phyloP scores from a whole-genome alignment of 352 stramenopile species.

The Phytophthora rubi region DNA sequence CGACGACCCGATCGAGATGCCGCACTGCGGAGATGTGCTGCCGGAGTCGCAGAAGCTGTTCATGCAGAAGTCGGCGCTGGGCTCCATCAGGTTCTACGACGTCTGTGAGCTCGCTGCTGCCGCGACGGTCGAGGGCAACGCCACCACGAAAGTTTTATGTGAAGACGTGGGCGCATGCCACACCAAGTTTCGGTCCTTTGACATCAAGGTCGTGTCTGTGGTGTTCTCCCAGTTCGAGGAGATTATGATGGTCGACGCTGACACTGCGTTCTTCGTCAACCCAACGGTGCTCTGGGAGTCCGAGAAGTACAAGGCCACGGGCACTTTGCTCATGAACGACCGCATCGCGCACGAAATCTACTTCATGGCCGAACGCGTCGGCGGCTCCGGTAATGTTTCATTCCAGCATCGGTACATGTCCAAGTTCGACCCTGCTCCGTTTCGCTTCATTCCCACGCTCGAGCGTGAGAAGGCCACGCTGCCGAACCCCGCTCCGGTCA shows the following conservation, averaged over 20 bases:
- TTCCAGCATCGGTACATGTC: slow-evolving; percentile 43
- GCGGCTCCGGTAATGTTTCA: slow-evolving; percentile 20
- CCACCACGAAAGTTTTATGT: slow-evolving; percentile 40
- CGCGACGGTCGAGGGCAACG: neutral
- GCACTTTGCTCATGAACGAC: slow-evolving; percentile 60
- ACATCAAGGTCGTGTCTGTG: slow-evolving; percentile 42
- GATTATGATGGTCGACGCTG: slow-evolving; percentile 58
- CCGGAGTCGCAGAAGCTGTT: slow-evolving; percentile 7
- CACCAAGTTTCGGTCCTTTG: slow-evolving; percentile 37
- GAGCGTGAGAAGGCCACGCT: slow-evolving; percentile 29
- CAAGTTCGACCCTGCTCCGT: slow-evolving; percentile 46
- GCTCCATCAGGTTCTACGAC: slow-evolving; percentile 35
- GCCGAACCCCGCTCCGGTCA: slow-evolving; percentile 20
- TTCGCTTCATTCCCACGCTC: slow-evolving; percentile 31
- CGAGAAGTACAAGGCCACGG: slow-evolving; percentile 33
- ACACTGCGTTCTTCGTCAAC: slow-evolving; percentile 49
- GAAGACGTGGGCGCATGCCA: slow-evolving; percentile 32
- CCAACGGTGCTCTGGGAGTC: slow-evolving; percentile 42
- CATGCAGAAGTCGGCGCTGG: slow-evolving; percentile 15
- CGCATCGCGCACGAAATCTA: slow-evolving; percentile 41
- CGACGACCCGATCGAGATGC: slow-evolving; percentile 37
- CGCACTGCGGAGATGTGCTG: slow-evolving; percentile 46
- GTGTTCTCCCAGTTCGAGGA: slow-evolving; percentile 53
- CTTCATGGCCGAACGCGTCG: slow-evolving; percentile 35
- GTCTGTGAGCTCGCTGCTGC: slow-evolving; percentile 28